A percentile compares a stretch with the other conserved stretches of the same genome.
Conservation (phyloP, 305 asterid genomes). For the Solanum hybrid region DNA sequence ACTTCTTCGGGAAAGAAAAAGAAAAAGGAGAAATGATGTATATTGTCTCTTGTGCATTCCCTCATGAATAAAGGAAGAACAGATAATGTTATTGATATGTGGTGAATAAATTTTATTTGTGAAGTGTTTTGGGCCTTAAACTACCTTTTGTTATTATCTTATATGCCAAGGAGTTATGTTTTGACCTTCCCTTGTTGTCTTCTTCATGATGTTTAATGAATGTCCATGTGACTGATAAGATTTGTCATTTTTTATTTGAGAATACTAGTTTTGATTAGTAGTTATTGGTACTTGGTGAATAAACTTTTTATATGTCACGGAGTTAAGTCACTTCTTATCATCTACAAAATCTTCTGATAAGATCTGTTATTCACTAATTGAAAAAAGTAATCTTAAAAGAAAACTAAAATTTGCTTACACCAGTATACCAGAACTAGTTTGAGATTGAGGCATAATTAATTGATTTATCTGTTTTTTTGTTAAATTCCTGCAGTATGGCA, state of each 20-base stretch:
- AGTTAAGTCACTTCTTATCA: neutral
- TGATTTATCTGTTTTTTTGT: neutral
- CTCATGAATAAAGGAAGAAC: neutral
- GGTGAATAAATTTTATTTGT: neutral
- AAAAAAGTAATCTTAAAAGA: neutral
- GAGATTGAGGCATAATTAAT: neutral
- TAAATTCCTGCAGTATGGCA: conserved; percentile 14
- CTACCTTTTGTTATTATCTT: neutral
- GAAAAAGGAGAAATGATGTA: neutral
- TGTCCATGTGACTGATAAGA: neutral
- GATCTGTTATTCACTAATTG: neutral
- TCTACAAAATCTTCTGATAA: neutral
- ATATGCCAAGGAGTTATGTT: neutral
- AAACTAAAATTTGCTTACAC: neutral
- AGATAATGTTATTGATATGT: neutral
- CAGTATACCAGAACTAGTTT: neutral
- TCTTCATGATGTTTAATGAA: neutral
- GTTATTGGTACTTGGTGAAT: neutral
- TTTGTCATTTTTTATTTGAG: neutral
- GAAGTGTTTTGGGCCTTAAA: neutral
- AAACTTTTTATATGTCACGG: neutral
- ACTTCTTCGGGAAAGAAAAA: neutral
- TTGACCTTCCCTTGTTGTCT: neutral
- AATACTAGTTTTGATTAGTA: neutral
- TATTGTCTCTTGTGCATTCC: neutral